phyloP scores from a whole-genome alignment of 371 early-diverging fungal genomes.

The Mucor irregularis region DNA sequence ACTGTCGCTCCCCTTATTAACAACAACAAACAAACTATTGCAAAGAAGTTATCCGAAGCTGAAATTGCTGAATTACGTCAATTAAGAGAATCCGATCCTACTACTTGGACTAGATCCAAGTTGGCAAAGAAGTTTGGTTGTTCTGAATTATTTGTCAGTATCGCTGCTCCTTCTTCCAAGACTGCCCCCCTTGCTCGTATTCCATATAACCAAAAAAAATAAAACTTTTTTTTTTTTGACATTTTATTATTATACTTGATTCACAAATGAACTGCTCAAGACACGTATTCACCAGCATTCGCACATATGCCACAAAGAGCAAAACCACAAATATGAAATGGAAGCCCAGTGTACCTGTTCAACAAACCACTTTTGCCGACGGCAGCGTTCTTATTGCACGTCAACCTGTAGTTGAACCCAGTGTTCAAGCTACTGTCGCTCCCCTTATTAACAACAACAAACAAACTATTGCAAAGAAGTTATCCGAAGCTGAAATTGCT shows the following conservation, averaged over 20 bases:
- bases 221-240: neutral
- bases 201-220: neutral
- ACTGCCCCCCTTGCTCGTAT: constrained; percentile 4
- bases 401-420: constrained; percentile 30
- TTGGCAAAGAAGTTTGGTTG: constrained; percentile 51
- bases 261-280: constrained; percentile 13
- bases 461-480: constrained; percentile 14
- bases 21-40: constrained; percentile 12
- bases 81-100: constrained; percentile 44
- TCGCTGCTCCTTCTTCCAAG: constrained; percentile 40
- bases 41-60: constrained; percentile 24
- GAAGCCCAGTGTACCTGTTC: constrained; percentile 40
- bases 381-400: constrained; percentile 43
- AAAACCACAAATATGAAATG: constrained; percentile 43
- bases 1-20: constrained; percentile 30
- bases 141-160: constrained; percentile 45
- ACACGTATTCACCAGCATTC: constrained; percentile 21
- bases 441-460: constrained; percentile 26
- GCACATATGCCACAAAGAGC: constrained; percentile 50
- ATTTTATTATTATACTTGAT: neutral
- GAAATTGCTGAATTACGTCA: constrained; percentile 45
- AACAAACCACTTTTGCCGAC: constrained; percentile 31
- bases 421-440: constrained; percentile 26
- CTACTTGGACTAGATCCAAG: constrained; percentile 47
- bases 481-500: constrained; percentile 32